Base-by-base conservation (phyloP, 2,329 filamentous ascomycete genomes). In the Pestalotiopsis sp. region DNA sequence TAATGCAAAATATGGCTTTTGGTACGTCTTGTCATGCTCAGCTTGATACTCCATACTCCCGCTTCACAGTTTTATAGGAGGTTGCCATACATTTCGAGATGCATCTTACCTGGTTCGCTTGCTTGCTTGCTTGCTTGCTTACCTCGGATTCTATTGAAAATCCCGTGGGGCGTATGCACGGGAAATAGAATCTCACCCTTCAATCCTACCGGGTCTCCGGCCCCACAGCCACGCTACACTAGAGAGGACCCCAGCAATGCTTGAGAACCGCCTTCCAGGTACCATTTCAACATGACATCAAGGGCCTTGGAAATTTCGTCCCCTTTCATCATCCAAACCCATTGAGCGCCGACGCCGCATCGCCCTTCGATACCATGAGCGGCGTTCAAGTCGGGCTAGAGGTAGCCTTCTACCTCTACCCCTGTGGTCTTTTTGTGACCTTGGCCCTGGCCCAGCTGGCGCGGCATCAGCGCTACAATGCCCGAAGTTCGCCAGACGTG, bases 351-450 rank as follows among this genome's bases (percentile, higher is more conserved):
- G 45, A n/a, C 45, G 17, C 45, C 7, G 20, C 45, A n/a, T 52
- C 45, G 45, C 45, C 45, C 11, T 7, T 52, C 45, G 25, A n/a
- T 20, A 62, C 13, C 2, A 82, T 82, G 80, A 78, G 77, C 59
- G 76, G 71, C 58, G 74, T 76, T 63, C 73, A 81, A 72, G 69
- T 78, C 57, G 82, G 78, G 49, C 72, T 83, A 63, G 75, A 79
- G 69, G 74, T 80, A 7, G 79, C 78, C 69, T 84, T 83, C 71
- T 84, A 84, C 65, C 66, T 79, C 65, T 83, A 84, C 69, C 82
- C 82, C 1, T 79, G 78, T 56, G 74, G 77, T 4, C 76, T 84
- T 9, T 82, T 84, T 61, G 68, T 75, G 3, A 76, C 79, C 1
- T 71, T 84, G 5, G 67, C 83, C 17, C 74, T 78, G 3, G 78